phyloP scores from a whole-genome alignment of 2,329 filamentous ascomycete species.

The Aspergillus arachidicola region DNA sequence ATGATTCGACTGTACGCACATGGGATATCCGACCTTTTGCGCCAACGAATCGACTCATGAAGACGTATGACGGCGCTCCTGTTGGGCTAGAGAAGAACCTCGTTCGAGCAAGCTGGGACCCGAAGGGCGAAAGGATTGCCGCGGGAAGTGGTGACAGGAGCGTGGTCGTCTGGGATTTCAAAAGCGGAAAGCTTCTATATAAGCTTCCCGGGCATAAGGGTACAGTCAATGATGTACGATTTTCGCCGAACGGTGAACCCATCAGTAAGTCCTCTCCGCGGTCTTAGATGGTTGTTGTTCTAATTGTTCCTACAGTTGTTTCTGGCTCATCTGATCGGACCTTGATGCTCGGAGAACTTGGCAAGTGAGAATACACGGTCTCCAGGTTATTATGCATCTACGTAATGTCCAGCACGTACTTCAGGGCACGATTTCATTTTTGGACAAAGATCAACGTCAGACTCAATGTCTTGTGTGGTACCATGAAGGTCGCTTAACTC shows the following conservation, averaged over 20 bases:
- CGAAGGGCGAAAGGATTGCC: conserved; percentile 80
- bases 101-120: conserved; percentile 86
- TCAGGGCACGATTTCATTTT: neutral
- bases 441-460: neutral
- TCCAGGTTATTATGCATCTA: neutral
- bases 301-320: conserved; percentile 61
- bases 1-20: conserved; percentile 90
- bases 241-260: conserved; percentile 80
- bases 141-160: conserved; percentile 89
- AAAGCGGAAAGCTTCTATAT: conserved; percentile 87
- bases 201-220: conserved; percentile 96
- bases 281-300: neutral
- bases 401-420: neutral
- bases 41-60: conserved; percentile 79
- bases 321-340: conserved; percentile 89
- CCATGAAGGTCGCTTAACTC: neutral
- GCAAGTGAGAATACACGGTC: conserved; percentile 53
- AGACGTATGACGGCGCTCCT: conserved; percentile 89
- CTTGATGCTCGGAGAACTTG: conserved; percentile 79
- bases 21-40: conserved; percentile 98
- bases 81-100: conserved; percentile 89
- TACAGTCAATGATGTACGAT: conserved; percentile 91
- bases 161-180: conserved; percentile 86
- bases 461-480: neutral
- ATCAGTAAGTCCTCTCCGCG: conserved; percentile 70